Evolutionary conservation across 768 basidiomycete species (phyloP).

Genomic region (Arthromyces matolae): DNA sequence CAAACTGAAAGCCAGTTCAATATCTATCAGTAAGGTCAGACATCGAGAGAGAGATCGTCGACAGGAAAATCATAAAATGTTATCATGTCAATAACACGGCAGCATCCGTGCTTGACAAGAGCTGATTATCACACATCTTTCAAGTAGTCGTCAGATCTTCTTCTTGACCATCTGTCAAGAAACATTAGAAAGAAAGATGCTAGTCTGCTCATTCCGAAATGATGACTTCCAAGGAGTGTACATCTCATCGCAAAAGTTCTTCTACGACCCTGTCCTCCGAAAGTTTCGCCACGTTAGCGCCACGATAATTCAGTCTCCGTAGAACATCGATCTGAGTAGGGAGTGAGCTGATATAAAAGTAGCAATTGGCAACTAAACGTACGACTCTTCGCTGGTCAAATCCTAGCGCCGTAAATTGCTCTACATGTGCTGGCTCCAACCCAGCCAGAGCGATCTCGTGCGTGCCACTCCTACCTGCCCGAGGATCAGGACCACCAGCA

Average conservation of each 20-base stretch:
- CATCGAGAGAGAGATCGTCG: too few species aligned
- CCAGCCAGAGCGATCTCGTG: slow-evolving; percentile 74
- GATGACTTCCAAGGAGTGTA: not conserved
- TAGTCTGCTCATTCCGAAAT: slow-evolving; percentile 2
- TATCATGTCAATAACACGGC: too few species aligned
- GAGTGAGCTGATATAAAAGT: slow-evolving; percentile 1
- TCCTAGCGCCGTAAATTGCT: slow-evolving; percentile 78
- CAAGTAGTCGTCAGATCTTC: not conserved
- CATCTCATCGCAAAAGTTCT: slow-evolving; percentile 65
- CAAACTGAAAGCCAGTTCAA: too few species aligned
- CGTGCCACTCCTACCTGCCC: slow-evolving; percentile 46
- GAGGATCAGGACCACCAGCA: slow-evolving; percentile 65
- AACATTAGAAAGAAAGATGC: slow-evolving; percentile 4
- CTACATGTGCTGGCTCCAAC: slow-evolving; percentile 77
- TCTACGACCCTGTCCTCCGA: slow-evolving; percentile 82
- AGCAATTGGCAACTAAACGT: slow-evolving; percentile 31
- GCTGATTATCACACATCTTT: not conserved
- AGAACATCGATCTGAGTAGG: slow-evolving; percentile 76
- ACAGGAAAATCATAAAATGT: too few species aligned
- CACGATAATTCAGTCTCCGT: slow-evolving; percentile 81
- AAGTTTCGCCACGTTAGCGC: slow-evolving; percentile 76
- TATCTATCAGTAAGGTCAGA: too few species aligned
- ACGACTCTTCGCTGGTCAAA: slow-evolving; percentile 86
- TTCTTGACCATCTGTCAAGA: not conserved
- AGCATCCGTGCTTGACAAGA: not conserved